Evolutionary conservation across 176 grass and related monocot genomes (phyloP).

Genomic region (Oryza meridionalis): DNA sequence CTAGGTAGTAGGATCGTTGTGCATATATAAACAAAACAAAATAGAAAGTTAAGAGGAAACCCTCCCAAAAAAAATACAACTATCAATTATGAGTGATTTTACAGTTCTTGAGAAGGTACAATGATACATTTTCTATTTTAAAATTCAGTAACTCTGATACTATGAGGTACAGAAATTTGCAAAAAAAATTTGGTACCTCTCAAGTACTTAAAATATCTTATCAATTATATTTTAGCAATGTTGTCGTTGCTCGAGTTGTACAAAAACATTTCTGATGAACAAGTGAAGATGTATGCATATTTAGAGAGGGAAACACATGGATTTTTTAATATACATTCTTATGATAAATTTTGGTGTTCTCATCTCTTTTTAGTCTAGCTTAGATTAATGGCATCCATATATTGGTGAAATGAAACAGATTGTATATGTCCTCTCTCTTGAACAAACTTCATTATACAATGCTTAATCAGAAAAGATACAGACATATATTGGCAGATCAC

Average conservation of each 20-base stretch:
- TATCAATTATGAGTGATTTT: too few relatives aligned
- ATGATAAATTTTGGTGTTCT: neutral
- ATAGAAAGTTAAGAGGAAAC: neutral
- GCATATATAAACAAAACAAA: neutral
- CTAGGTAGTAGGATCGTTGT: neutral
- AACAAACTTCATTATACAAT: neutral
- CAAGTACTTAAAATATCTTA: too few relatives aligned
- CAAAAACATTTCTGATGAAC: neutral
- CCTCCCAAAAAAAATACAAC: neutral
- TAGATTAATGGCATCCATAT: neutral
- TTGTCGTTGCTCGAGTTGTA: neutral
- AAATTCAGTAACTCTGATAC: too few relatives aligned
- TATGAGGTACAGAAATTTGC: too few relatives aligned
- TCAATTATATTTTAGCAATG: neutral
- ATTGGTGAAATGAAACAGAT: neutral
- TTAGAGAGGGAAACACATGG: neutral
- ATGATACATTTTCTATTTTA: too few relatives aligned
- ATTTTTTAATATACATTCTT: neutral
- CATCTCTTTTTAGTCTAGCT: neutral
- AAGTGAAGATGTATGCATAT: neutral
- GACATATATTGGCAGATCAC: constrained; percentile 2
- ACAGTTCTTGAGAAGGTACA: too few relatives aligned
- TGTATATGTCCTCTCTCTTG: neutral
- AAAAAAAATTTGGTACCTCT: too few relatives aligned
- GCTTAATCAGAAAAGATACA: neutral